Base-by-base conservation (phyloP, 2,329 filamentous ascomycete genomes). In the Tolypocladium guangdongense region DNA sequence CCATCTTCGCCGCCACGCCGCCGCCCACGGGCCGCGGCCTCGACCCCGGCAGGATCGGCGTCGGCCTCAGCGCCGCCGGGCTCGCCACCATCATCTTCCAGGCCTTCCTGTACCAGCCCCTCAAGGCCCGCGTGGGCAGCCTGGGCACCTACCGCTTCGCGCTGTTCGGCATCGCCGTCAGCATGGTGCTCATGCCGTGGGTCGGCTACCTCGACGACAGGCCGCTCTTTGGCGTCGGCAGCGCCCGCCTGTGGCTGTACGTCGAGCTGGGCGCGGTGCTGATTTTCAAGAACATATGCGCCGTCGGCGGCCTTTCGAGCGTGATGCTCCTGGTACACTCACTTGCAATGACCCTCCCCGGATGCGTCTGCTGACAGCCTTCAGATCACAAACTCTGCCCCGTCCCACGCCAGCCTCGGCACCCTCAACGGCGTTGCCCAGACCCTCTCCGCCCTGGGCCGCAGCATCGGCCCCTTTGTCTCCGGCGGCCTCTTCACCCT, bases 391-490 rank as follows among this genome's bases (percentile, higher is more conserved):
- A 99, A 99, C 63, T 95, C 88, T 1, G 89, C 90, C 0, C 88
- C 90, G 0, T 90, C 91, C 8, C 82, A 92, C 67, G 84, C 87
- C 6, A 90, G 88, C 0, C 79, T 99, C 0, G 93, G 93, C 3
- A 90, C 89, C 0, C 77, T 99, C 30, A 96, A 99, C 64, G 93
- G 93, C 11, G 80, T 97, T 35, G 93, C 93, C 0, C 93, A 99
- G 69, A 96, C 90, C 0, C 81, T 99, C 0, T 95, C 90, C 0
- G 93, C 93, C 0, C 89, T 88, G 0, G 93, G 93, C 10, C 84
- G 93, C 55, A 90, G 91, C 45, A 80, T 90, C 0, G 93, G 93
- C 0, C 93, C 93, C 0, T 91, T 97, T 59, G 74, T 95, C 0
- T 93, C 90, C 0, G 93, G 93, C 0, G 84, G 84, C 0, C 74